phyloP scores from a whole-genome alignment of 306 rosid genomes.

The Pyrus betulifolia region DNA sequence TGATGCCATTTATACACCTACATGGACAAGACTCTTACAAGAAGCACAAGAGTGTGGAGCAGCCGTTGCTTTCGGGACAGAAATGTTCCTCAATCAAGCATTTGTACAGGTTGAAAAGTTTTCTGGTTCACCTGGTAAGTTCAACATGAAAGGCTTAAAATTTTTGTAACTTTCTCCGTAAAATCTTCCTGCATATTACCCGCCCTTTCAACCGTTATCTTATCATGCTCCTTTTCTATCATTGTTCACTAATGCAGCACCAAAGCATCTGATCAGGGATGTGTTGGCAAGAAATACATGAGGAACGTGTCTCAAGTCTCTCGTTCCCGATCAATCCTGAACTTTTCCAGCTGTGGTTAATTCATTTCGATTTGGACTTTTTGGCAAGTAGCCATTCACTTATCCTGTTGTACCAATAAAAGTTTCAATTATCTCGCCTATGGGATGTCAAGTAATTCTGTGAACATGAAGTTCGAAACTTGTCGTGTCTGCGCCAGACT shows the following conservation, averaged over 20 bases:
- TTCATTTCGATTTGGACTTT: no score
- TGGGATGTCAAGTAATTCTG: background rate
- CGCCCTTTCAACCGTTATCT: background rate
- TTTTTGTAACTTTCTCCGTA: background rate
- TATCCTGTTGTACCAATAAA: conserved; percentile 6
- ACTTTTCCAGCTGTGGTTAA: background rate
- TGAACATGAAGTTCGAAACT: background rate
- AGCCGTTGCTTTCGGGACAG: conserved; percentile 44
- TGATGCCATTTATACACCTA: conserved; percentile 65
- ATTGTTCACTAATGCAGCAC: conserved; percentile 32
- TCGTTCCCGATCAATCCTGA: background rate
- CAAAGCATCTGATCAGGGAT: conserved; percentile 51
- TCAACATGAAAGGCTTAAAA: background rate
- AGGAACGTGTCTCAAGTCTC: background rate
- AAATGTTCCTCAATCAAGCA: conserved; percentile 70
- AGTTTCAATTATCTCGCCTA: background rate
- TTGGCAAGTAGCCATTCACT: background rate
- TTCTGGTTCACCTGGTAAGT: conserved; percentile 52
- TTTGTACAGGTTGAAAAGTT: conserved; percentile 53
- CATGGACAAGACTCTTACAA: conserved; percentile 52
- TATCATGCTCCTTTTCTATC: background rate
- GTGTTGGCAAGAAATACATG: conserved; percentile 30
- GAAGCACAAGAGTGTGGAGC: conserved; percentile 63
- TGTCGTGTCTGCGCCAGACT: background rate
- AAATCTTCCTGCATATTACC: background rate